Base-by-base conservation (phyloP, 768 basidiomycete genomes). In the Rhodocollybia butyracea region DNA sequence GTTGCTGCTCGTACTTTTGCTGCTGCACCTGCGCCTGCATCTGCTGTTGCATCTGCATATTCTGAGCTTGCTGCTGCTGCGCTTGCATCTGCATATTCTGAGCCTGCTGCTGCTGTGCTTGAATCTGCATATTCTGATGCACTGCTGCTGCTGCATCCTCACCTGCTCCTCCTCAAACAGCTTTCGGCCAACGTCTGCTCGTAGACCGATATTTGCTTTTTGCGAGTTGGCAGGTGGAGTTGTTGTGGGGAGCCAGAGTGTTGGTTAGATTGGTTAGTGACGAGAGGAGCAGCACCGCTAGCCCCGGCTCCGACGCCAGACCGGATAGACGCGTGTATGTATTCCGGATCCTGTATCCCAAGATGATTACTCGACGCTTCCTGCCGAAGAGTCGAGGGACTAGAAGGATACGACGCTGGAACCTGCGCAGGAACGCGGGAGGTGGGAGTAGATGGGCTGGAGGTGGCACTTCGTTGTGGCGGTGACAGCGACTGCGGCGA, bases 91-190 rank as follows among this genome's bases (percentile, higher is more conserved):
- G n/a, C n/a, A n/a, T n/a, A n/a, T n/a, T n/a, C n/a, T n/a, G n/a
- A n/a, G n/a, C n/a, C n/a, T n/a, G n/a, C n/a, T n/a, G n/a, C n/a
- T n/a, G n/a, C n/a, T n/a, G n/a, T n/a, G n/a, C n/a, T n/a, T n/a
- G n/a, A 29, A 29, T 31, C n/a, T 48, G 63, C 26, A 13, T 68
- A n/a, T n/a, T n/a, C n/a, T n/a, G n/a, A n/a, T n/a, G n/a, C n/a
- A n/a, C n/a, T 34, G 31, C 36, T 38, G 34, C 34, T 50, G 34
- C 26, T 50, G 67, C 53, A 73, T 74, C 50, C 82, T 76, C 63
- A 80, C 72, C 59, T 84, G 82, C 63, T 88, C 84, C 62, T 85
- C 87, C 61, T 88, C 86, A 63, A 89, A 89, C 55, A 89, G 68
- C 66, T 81, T 83, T 50, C 86, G 67, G 32, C 86, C 86, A 39